Evolutionary conservation across 176 grass and related monocot genomes (phyloP), one percentile per base, ranked within the genome.

Genomic region (Aegilops tauschii): DNA sequence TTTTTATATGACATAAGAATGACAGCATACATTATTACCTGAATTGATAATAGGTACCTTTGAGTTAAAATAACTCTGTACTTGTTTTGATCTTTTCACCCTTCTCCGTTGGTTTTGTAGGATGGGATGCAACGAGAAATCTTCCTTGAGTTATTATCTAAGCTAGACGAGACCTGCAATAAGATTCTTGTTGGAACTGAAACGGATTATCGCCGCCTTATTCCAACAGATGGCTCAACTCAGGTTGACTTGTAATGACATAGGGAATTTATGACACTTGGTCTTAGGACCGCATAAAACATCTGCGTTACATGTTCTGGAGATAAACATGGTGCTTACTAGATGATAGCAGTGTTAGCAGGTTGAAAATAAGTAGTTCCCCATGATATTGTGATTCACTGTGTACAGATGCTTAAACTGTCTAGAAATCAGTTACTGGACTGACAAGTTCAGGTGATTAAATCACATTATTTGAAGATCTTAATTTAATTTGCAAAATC

Each of bases 111-210:
- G 42, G 69, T 81, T 89, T 80, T 54, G 65, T 83, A 95, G 96
- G 93, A 98, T 86, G 93, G 96, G 25, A 94, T 95, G 96, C 96
- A 98, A 83, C 83, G 83, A 58, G 93, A 98, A 47, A 95, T 98
- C 44, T 98, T 98, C 74, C 88, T 89, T 61, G 88, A 95, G 11
- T 92, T 98, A 52, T 88, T 98, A 80, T 82, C 82, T 65, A 95
- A 93, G 77, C 89, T 98, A 64, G 88, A 95, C 14, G 79, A 95
- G 21, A 95, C 88, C 72, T 98, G 96, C 82, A 87, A 89, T 61
- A 95, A 92, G 61, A 87, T 95, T 83, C 84, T 92, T 80, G 87
- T 92, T 6, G 86, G 86, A 37, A 95, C 91, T 61, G 90, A 95
- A 79, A 94, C 81, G 20, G 93, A 95, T 77, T 94, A 94, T 86